Base-by-base conservation (phyloP, 768 basidiomycete species). In the Galerina sulciceps region DNA sequence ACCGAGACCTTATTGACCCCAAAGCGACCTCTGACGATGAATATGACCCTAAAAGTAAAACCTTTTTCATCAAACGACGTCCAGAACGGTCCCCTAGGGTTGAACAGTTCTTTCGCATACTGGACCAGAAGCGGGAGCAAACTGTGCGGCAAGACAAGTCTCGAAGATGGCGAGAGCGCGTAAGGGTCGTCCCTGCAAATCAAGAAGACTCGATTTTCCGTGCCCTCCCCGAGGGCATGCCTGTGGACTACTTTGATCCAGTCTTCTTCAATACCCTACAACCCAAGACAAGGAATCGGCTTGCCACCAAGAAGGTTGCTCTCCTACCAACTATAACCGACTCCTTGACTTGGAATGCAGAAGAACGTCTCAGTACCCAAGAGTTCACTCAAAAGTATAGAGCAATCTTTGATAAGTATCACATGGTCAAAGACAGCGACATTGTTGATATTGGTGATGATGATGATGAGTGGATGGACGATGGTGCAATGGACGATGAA, bases 1-100 rank as follows among this genome's bases (percentile, higher is more conserved):
- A 60, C 26, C 54, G 23, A 0, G 35, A 56, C 35, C 10, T 60
- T 10, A 56, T 63, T 38, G 35, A 57, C 15, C 2, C 55, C 4
- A 59, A 63, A n/a, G 55, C 63, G 11, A 64, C 59, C 2, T 60
- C 63, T 4, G 59, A 60, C 35, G 59, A 64, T 22, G 63, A 64
- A 36, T 35, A 23, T 26, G 54, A 52, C 36, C 14, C 37, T 10
- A 49, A 35, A 36, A 13, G 18, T 2, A 43, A 36, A 2, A 40
- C 47, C 1, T 57, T 18, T 10, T 15, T 37, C 15, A 63, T 63
- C 26, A 63, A 51, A 20, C 49, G 43, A 6, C 57, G 59, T 2
- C 53, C 55, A 14, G 65, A 63, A 50, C 58, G 62, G 6, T 63
- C 59, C 2, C 2, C n/a, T 1, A 42, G 58, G 17, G 62, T 53